These are phyloP conservation scores for Xylaria sp. DNA, from an alignment of 2,329 filamentous ascomycete genomes.

Conservation along the genomic window DNA sequence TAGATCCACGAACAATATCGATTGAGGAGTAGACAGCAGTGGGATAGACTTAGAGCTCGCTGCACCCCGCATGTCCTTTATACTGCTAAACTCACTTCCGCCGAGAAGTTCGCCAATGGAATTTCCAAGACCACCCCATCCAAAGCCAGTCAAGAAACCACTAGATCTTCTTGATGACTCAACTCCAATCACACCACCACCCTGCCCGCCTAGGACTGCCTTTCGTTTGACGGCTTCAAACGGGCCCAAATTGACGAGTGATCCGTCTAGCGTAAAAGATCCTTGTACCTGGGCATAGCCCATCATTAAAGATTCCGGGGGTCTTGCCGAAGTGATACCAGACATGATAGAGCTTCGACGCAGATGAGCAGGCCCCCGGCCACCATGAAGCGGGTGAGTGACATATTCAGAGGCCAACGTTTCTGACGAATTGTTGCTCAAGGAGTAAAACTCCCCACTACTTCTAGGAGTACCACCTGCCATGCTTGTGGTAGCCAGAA, in stretches of 20 bases:
- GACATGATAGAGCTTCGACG: slow-evolving; percentile 59
- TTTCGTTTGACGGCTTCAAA: slow-evolving; percentile 98
- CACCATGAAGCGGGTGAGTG: slow-evolving; percentile 58
- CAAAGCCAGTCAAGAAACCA: slow-evolving; percentile 83
- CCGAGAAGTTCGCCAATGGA: slow-evolving; percentile 90
- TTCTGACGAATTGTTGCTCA: slow-evolving; percentile 95
- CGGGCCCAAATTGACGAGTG: slow-evolving; percentile 84
- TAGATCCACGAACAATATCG: slow-evolving; percentile 93
- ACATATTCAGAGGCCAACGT: slow-evolving; percentile 91
- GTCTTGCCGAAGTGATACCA: slow-evolving; percentile 55
- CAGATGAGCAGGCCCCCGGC: slow-evolving; percentile 56
- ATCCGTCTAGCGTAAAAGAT: slow-evolving; percentile 90
- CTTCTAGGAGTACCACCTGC: slow-evolving; percentile 83
- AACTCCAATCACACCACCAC: slow-evolving; percentile 84
- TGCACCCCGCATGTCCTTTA: slow-evolving; percentile 93
- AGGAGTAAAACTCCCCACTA: slow-evolving; percentile 92
- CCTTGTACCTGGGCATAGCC: slow-evolving; percentile 95
- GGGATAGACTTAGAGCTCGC: slow-evolving; percentile 89
- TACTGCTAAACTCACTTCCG: slow-evolving; percentile 86
- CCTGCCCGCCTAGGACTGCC: slow-evolving; percentile 86
- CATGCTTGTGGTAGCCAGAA: slow-evolving; percentile 81
- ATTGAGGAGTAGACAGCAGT: slow-evolving; percentile 93
- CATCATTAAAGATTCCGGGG: slow-evolving; percentile 92
- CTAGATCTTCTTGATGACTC: slow-evolving; percentile 78
- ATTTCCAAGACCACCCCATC: slow-evolving; percentile 88